Evolutionary conservation across 352 stramenopile species (phyloP).

Genomic region (Phytophthora multivora): DNA sequence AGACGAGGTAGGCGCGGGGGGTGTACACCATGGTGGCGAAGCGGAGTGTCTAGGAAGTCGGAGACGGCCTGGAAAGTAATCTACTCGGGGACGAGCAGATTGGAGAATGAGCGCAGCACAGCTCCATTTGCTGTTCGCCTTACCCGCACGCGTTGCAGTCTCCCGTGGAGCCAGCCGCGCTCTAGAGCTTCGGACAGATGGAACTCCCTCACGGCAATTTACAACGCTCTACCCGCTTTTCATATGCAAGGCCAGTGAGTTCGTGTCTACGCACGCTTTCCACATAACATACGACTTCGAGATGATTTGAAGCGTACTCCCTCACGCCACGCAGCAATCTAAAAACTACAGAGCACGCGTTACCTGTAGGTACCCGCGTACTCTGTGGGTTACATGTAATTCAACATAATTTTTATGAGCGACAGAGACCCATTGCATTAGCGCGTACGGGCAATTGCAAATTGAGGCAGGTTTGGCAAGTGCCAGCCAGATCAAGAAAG

Average conservation of each 20-base stretch:
- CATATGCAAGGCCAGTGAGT: neutral
- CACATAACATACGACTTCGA: constrained; percentile 19
- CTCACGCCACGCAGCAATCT: constrained; percentile 1
- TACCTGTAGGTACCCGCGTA: too few species aligned
- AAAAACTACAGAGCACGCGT: neutral
- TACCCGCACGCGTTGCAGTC: constrained; percentile 2
- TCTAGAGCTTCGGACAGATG: constrained; percentile 7
- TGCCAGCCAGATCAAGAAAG: neutral
- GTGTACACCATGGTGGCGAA: constrained; percentile 30
- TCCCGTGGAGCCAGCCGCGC: constrained; percentile 1
- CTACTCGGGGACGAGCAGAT: constrained; percentile 29
- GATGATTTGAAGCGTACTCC: constrained; percentile 17
- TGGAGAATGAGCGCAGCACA: constrained; percentile 22
- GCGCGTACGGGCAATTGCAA: neutral
- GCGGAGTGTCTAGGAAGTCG: constrained; percentile 1
- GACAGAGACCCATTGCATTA: neutral
- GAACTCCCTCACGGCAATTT: constrained; percentile 4
- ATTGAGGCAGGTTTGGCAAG: neutral
- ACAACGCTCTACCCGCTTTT: constrained; percentile 5
- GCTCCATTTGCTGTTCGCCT: constrained; percentile 13
- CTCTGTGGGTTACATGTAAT: neutral
- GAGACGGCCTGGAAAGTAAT: constrained; percentile 23
- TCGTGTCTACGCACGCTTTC: constrained; percentile 9
- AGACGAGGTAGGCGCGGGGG: constrained; percentile 24
- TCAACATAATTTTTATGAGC: too few species aligned